phyloP scores from a whole-genome alignment of 805 yeast species.

The Kodamaea leandrae region DNA sequence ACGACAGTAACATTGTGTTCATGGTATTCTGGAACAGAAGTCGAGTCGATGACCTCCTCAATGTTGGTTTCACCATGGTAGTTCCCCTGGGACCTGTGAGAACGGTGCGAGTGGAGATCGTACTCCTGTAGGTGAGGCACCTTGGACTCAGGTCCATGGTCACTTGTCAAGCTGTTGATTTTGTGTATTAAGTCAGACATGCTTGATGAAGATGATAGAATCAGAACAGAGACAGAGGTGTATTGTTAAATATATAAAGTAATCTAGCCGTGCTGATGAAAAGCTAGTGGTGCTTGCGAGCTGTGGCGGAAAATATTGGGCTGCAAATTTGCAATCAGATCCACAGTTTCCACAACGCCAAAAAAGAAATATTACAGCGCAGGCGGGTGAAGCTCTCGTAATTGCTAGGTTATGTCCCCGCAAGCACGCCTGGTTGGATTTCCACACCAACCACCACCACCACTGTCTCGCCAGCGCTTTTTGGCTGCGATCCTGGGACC shows the following conservation, averaged over 20 bases:
- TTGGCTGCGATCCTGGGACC: neutral
- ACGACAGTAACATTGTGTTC: constrained; percentile 34
- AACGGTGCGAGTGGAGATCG: constrained; percentile 17
- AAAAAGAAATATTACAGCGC: constrained; percentile 1
- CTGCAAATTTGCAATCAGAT: constrained; percentile 1
- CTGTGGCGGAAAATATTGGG: constrained; percentile 5
- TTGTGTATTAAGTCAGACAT: constrained; percentile 15
- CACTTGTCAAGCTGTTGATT: constrained; percentile 9
- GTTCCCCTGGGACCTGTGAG: neutral
- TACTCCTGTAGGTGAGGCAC: constrained; percentile 22
- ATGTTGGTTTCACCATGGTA: constrained; percentile 3
- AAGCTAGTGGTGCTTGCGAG: neutral
- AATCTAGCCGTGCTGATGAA: constrained; percentile 2
- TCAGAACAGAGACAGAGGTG: neutral
- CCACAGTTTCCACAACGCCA: constrained; percentile 6
- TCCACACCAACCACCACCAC: no score
- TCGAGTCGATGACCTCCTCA: constrained; percentile 5
- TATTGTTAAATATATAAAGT: neutral
- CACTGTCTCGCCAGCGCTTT: neutral
- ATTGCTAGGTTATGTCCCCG: no score
- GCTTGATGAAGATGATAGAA: neutral
- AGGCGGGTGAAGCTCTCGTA: no score
- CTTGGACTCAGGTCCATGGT: constrained; percentile 18
- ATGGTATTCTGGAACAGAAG: constrained; percentile 35
- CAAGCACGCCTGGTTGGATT: no score